A percentile compares a stretch with the other conserved stretches of the same genome.
phyloP scores from a whole-genome alignment of 2,329 filamentous ascomycete genomes.

The Trichoderma sp. region DNA sequence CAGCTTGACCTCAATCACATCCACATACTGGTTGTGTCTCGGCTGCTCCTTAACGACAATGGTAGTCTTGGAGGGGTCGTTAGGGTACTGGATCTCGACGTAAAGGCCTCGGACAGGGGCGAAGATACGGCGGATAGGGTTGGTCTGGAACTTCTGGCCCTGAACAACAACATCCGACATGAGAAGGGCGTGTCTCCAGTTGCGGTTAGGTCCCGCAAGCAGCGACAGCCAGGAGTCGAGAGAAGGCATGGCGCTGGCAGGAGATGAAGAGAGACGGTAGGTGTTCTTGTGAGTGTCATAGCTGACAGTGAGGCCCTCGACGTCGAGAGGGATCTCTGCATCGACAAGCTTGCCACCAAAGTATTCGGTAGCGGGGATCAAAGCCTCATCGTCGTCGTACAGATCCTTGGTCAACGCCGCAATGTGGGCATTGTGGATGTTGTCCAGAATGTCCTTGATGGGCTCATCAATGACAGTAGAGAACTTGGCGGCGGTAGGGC shows the following conservation, averaged over 20 bases:
- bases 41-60: conserved; percentile 88
- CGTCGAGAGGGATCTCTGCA: conserved; percentile 68
- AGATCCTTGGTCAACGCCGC: conserved; percentile 74
- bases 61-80: conserved; percentile 78
- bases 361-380: conserved; percentile 87
- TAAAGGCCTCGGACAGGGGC: conserved; percentile 82
- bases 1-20: conserved; percentile 84
- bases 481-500: conserved; percentile 88
- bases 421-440: conserved; percentile 88
- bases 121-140: conserved; percentile 90
- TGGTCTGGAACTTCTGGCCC: conserved; percentile 95
- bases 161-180: conserved; percentile 92
- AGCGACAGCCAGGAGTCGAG: conserved; percentile 84
- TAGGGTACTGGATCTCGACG: conserved; percentile 82
- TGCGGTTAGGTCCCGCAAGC: conserved; percentile 80
- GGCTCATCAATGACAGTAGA: conserved; percentile 90
- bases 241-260: conserved; percentile 73
- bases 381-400: conserved; percentile 71
- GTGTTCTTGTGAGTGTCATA: conserved; percentile 77
- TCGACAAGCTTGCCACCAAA: conserved; percentile 88
- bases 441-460: conserved; percentile 90
- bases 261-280: conserved; percentile 78
- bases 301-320: conserved; percentile 83
- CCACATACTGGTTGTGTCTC: conserved; percentile 80
- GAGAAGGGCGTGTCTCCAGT: conserved; percentile 94